These are phyloP conservation scores for Stephania japonica DNA, from an alignment of 164 flowering plant genomes.

Conservation along the genomic window DNA sequence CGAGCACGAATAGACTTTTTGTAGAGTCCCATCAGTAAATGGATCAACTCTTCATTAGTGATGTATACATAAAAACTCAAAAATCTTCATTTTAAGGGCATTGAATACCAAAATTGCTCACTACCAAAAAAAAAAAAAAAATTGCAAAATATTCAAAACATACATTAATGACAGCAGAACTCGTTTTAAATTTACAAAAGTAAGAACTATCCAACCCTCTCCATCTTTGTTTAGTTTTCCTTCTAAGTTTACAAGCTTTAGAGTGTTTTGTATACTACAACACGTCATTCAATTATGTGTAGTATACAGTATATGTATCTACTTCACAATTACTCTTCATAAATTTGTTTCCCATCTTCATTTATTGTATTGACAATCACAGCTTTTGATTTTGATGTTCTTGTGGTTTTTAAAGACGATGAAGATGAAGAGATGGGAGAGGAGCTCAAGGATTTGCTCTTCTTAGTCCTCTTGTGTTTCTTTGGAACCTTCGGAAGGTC, in stretches of 20 bases:
- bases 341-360: background rate
- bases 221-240: background rate
- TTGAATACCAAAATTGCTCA: too few species aligned
- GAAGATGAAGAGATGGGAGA: slow-evolving; percentile 16
- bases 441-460: slow-evolving; percentile 11
- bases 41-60: too few species aligned
- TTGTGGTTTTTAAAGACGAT: slow-evolving; percentile 12
- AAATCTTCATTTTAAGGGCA: too few species aligned
- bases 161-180: background rate
- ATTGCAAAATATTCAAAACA: background rate
- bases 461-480: slow-evolving; percentile 21
- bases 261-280: background rate
- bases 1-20: too few species aligned
- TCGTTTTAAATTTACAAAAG: slow-evolving; percentile 6
- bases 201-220: slow-evolving; percentile 5
- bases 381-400: slow-evolving; percentile 12
- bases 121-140: background rate
- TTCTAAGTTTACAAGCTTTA: background rate
- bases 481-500: slow-evolving; percentile 24
- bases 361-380: background rate
- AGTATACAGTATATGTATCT: background rate
- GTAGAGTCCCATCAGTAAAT: too few species aligned
- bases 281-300: background rate
- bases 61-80: too few species aligned
- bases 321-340: background rate